Conservation (phyloP, 306 rosid species). For the Castanea mollissima region DNA sequence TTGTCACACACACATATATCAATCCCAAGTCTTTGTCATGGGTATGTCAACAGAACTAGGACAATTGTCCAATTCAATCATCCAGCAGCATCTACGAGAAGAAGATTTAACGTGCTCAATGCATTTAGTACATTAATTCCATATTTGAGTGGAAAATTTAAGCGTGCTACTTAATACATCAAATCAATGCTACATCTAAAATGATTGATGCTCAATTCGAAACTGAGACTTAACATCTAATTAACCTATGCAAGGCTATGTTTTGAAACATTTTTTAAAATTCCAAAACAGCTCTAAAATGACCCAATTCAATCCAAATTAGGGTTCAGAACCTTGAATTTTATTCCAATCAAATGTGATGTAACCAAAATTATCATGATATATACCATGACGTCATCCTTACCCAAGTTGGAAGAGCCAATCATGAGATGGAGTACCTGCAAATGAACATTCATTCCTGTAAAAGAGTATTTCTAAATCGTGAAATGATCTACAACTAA, state of each 20-base stretch:
- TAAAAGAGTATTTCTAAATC: slow-evolving; percentile 5
- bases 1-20: too few relatives aligned
- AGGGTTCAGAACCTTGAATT: slow-evolving; percentile 5
- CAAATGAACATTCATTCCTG: slow-evolving; percentile 19
- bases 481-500: neutral
- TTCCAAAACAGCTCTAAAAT: slow-evolving; percentile 1
- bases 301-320: slow-evolving; percentile 10
- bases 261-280: neutral
- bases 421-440: slow-evolving; percentile 73
- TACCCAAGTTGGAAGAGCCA: slow-evolving; percentile 68
- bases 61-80: neutral
- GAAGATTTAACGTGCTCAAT: neutral
- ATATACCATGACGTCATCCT: slow-evolving; percentile 17
- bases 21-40: neutral
- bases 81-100: neutral
- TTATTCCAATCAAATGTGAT: neutral
- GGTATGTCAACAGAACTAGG: neutral
- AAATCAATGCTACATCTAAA: neutral
- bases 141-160: neutral
- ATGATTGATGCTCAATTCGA: neutral
- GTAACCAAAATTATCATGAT: neutral
- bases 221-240: neutral
- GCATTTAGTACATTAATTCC: neutral
- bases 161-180: neutral
- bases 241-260: neutral